Percentiles rank a stretch among this genome's conserved stretches.
Conservation (phyloP, 1,284 basidiomycete genomes). For the Rhizoctonia solani region DNA sequence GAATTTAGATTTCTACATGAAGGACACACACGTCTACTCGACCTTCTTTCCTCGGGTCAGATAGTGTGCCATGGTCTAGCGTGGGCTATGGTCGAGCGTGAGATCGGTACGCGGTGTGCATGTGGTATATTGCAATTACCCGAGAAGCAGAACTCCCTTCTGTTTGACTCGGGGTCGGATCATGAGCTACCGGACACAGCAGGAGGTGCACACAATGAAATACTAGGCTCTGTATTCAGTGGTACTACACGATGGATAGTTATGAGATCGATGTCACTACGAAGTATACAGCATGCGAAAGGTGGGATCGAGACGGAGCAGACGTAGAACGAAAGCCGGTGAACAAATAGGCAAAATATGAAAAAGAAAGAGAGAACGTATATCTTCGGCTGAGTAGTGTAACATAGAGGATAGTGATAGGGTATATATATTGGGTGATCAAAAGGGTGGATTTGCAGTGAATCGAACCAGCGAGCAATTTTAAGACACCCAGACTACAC, state of each 20-base stretch:
- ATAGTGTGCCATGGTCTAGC: constrained; percentile 7
- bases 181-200: no score
- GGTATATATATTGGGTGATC: neutral
- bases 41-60: constrained; percentile 22
- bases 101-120: neutral
- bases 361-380: constrained; percentile 5
- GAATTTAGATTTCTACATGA: neutral
- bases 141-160: neutral
- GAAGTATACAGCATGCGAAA: constrained; percentile 17
- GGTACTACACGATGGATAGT: no score
- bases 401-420: neutral
- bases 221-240: no score
- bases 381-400: constrained; percentile 8
- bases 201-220: no score
- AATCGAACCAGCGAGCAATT: neutral
- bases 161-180: no score
- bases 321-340: neutral
- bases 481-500: constrained; percentile 39
- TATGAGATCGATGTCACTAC: constrained; percentile 7
- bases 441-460: neutral
- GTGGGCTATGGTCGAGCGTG: neutral
- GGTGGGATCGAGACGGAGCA: no score
- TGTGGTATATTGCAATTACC: neutral
- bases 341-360: neutral
- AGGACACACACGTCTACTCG: neutral